These are phyloP conservation scores for Diaporthe vexans DNA, from an alignment of 2,329 filamentous ascomycete species.

Conservation along the genomic window DNA sequence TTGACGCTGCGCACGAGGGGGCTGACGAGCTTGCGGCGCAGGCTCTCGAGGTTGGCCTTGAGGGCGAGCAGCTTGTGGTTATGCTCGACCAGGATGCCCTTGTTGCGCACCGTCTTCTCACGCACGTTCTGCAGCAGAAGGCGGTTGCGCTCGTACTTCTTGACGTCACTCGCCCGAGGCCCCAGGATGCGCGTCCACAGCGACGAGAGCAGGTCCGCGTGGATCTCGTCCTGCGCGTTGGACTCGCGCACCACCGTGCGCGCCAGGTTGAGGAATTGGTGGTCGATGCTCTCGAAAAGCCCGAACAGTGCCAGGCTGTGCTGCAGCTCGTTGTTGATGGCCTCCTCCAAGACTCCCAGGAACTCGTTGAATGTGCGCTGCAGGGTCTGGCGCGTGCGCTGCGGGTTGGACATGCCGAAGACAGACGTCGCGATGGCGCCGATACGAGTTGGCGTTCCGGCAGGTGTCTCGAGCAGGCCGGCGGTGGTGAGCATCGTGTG, in stretches of 20 bases:
- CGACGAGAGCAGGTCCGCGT: slow-evolving; percentile 84
- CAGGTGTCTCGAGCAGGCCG: slow-evolving; percentile 70
- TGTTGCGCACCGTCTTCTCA: slow-evolving; percentile 87
- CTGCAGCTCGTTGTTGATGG: slow-evolving; percentile 86
- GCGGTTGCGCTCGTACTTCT: slow-evolving; percentile 93
- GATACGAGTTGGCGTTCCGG: slow-evolving; percentile 74
- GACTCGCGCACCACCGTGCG: slow-evolving; percentile 88
- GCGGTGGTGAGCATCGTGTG: slow-evolving; percentile 80
- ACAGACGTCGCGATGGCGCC: slow-evolving; percentile 78
- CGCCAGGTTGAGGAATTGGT: slow-evolving; percentile 89
- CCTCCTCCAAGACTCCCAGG: slow-evolving; percentile 87
- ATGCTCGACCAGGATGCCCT: slow-evolving; percentile 87
- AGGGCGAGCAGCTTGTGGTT: slow-evolving; percentile 86
- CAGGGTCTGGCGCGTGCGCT: slow-evolving; percentile 84
- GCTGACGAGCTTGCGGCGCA: slow-evolving; percentile 85
- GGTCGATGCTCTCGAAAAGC: slow-evolving; percentile 93
- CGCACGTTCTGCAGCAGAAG: slow-evolving; percentile 83
- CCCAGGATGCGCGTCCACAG: slow-evolving; percentile 91
- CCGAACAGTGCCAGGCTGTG: slow-evolving; percentile 85
- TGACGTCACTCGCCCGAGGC: slow-evolving; percentile 78
- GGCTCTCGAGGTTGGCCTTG: slow-evolving; percentile 87
- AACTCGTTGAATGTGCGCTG: slow-evolving; percentile 92
- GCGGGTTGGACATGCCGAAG: slow-evolving; percentile 84
- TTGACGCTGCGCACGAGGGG: slow-evolving; percentile 82
- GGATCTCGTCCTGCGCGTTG: slow-evolving; percentile 82